Evolutionary conservation across 345 rosid species (phyloP).

Genomic region (Eucalyptus dawsonii): DNA sequence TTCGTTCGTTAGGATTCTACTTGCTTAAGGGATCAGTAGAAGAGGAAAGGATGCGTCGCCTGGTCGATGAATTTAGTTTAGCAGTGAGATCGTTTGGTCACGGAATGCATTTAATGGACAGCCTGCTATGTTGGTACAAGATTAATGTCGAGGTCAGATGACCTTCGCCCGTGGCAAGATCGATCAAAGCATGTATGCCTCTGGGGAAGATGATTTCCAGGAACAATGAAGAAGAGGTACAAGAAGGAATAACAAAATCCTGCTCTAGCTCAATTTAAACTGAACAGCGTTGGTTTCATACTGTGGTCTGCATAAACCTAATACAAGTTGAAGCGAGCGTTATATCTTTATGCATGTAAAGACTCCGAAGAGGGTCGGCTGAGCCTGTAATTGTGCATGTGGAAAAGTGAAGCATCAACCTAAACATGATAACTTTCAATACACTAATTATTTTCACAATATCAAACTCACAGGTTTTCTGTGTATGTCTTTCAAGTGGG

Average conservation of each 20-base stretch:
- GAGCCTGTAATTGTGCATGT: background rate
- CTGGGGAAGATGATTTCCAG: background rate
- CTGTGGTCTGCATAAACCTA: background rate
- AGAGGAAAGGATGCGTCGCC: background rate
- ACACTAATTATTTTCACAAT: background rate
- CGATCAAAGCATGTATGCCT: background rate
- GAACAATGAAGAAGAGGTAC: background rate
- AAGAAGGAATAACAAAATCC: background rate
- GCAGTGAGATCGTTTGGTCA: background rate
- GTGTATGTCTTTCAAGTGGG: background rate
- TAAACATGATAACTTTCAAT: background rate
- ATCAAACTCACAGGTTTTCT: background rate
- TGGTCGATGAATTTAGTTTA: background rate
- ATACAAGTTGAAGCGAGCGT: background rate
- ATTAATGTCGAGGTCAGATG: background rate
- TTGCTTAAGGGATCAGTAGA: background rate
- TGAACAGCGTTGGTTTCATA: background rate
- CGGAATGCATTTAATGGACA: background rate
- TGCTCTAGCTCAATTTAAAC: background rate
- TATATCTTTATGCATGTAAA: background rate
- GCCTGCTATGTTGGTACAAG: background rate
- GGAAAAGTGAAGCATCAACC: background rate
- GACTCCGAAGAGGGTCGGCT: background rate
- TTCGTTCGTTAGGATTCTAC: background rate
- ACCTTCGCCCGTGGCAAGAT: background rate